These are phyloP conservation scores for Emergomyces pasteurianus DNA, from an alignment of 2,329 filamentous ascomycete genomes.

Conservation along the genomic window DNA sequence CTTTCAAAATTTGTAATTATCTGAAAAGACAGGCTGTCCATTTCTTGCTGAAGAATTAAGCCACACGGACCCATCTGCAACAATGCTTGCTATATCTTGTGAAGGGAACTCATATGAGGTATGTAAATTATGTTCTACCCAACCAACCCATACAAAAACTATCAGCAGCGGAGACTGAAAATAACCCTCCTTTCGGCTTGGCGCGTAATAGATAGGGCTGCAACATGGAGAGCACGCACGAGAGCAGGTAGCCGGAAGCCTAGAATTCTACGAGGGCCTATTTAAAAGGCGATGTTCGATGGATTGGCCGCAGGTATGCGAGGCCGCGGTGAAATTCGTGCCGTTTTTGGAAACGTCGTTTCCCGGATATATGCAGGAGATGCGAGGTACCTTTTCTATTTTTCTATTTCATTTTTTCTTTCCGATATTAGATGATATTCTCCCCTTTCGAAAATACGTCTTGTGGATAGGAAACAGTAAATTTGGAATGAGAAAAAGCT, in stretches of 20 bases:
- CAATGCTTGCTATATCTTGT: conserved; percentile 17
- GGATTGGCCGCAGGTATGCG: conserved; percentile 37
- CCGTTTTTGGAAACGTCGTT: conserved; percentile 24
- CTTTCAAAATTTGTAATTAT: neutral
- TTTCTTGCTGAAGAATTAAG: neutral
- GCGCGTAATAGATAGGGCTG: conserved; percentile 16
- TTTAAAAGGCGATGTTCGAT: conserved; percentile 23
- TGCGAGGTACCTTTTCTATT: conserved; percentile 15
- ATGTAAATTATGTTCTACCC: neutral
- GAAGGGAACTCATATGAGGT: conserved; percentile 18
- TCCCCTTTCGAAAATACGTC: neutral
- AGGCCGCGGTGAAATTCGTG: conserved; percentile 35
- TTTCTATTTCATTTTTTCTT: neutral
- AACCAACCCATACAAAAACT: neutral
- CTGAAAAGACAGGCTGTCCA: neutral
- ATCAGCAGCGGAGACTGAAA: neutral
- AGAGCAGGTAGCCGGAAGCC: conserved; percentile 16
- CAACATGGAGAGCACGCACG: conserved; percentile 19
- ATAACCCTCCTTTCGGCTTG: neutral
- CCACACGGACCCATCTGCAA: neutral
- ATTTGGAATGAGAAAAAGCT: neutral
- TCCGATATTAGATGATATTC: neutral
- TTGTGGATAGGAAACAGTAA: neutral
- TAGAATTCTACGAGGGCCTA: conserved; percentile 18
- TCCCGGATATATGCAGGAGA: conserved; percentile 22